Conservation (phyloP, 805 yeast species). For the Sugiyamaella americana region DNA sequence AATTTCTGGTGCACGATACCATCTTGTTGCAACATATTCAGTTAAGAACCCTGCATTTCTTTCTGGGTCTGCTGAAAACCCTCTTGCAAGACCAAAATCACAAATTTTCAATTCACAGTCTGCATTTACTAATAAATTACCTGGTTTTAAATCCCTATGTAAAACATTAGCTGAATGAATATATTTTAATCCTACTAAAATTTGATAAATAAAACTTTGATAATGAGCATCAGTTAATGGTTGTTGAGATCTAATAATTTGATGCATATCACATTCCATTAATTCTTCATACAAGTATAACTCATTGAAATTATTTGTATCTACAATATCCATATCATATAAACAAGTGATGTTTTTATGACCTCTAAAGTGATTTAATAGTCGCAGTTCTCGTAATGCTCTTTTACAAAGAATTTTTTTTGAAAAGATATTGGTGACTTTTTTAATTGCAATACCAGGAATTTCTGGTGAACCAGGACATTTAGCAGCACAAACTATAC, state of each 20-base stretch:
- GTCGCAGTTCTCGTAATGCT: constrained; percentile 83
- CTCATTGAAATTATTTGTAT: constrained; percentile 78
- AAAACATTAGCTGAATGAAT: constrained; percentile 89
- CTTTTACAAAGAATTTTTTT: constrained; percentile 88
- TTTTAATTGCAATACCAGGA: constrained; percentile 89
- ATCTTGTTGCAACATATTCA: constrained; percentile 95
- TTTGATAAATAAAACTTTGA: constrained; percentile 88
- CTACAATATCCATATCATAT: constrained; percentile 87
- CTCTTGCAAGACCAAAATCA: constrained; percentile 90
- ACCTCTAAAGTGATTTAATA: constrained; percentile 88
- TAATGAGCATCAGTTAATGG: constrained; percentile 91
- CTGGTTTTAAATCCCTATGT: constrained; percentile 93
- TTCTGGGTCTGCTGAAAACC: constrained; percentile 40
- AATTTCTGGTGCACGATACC: constrained; percentile 99
- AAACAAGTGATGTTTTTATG: constrained; percentile 94
- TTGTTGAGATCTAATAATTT: constrained; percentile 89
- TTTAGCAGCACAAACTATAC: constrained; percentile 91
- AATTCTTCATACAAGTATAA: constrained; percentile 89
- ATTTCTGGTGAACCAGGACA: constrained; percentile 67
- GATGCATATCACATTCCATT: constrained; percentile 99
- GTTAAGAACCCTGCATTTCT: constrained; percentile 91
- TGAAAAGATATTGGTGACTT: constrained; percentile 88
- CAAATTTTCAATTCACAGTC: constrained; percentile 95
- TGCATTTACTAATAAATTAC: constrained; percentile 85
- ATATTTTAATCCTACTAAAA: constrained; percentile 78